Conservation (phyloP, 2,329 filamentous ascomycete genomes). For the Hypocreales sp. region DNA sequence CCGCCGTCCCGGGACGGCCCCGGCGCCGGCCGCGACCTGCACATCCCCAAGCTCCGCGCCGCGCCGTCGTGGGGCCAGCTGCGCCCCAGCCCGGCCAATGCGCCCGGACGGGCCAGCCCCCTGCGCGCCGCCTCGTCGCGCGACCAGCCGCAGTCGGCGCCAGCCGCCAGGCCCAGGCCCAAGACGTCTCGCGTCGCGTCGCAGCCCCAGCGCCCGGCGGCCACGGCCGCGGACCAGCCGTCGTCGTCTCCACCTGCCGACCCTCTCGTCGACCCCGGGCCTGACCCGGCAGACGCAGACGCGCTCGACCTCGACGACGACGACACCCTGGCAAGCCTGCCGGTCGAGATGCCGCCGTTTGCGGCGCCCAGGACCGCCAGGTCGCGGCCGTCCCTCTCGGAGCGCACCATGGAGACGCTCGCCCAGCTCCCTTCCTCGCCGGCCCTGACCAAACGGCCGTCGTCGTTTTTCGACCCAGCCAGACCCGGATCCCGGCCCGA, state of each 20-base stretch:
- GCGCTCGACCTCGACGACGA: slow-evolving; percentile 10
- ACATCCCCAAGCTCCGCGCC: slow-evolving; percentile 23
- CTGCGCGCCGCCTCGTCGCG: no score
- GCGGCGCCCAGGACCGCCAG: slow-evolving; percentile 9
- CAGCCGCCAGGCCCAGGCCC: slow-evolving; percentile 4
- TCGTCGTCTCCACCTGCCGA: no score
- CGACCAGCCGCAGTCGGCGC: no score
- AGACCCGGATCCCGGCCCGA: slow-evolving; percentile 35
- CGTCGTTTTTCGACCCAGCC: slow-evolving; percentile 58
- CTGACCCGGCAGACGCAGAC: no score
- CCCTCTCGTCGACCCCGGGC: no score
- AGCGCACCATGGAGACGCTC: slow-evolving; percentile 76
- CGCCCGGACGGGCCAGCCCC: slow-evolving; percentile 6
- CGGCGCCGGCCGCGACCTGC: slow-evolving; percentile 13
- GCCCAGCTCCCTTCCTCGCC: slow-evolving; percentile 67
- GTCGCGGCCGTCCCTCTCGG: slow-evolving; percentile 49
- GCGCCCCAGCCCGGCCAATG: slow-evolving; percentile 9
- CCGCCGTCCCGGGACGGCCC: slow-evolving; percentile 9
- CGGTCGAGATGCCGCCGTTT: background rate
- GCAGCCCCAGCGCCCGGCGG: no score
- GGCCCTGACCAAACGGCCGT: slow-evolving; percentile 46
- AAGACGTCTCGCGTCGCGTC: no score
- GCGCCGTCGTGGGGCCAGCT: slow-evolving; percentile 24
- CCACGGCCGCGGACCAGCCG: no score
- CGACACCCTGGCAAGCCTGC: slow-evolving; percentile 1